Conservation (phyloP, 768 basidiomycete species). For the Trametes cubensis region DNA sequence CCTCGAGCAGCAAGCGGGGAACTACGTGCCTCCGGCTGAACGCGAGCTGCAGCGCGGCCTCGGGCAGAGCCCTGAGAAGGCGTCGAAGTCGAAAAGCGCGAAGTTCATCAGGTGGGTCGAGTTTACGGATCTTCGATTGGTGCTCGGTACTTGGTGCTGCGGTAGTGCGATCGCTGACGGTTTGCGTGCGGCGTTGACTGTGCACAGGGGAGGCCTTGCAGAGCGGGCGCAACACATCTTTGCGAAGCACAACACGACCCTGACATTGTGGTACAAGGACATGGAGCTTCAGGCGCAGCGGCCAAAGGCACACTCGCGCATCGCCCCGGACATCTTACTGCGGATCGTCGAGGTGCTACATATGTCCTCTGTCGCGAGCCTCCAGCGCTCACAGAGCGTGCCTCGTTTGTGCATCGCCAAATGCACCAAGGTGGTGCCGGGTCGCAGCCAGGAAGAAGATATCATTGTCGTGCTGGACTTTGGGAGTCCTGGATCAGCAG, state of each 20-base stretch:
- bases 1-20: conserved; percentile 48
- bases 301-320: conserved; percentile 15
- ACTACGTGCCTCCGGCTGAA: conserved; percentile 40
- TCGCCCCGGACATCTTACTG: conserved; percentile 47
- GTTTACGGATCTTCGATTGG: not conserved
- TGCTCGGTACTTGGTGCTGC: not conserved
- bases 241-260: conserved; percentile 47
- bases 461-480: conserved; percentile 24
- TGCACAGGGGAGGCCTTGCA: conserved; percentile 58
- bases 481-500: conserved; percentile 9
- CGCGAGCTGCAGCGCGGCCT: conserved; percentile 52
- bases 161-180: not conserved
- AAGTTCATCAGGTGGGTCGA: conserved; percentile 52
- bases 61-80: conserved; percentile 61
- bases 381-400: conserved; percentile 31
- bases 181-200: not conserved
- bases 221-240: conserved; percentile 49
- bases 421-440: conserved; percentile 13
- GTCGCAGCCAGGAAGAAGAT: conserved; percentile 9
- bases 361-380: conserved; percentile 33
- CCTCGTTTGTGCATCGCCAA: conserved; percentile 23
- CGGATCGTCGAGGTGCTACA: conserved; percentile 49
- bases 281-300: conserved; percentile 36
- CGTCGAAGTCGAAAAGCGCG: conserved; percentile 41
- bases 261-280: conserved; percentile 57